Conservation (phyloP, 805 yeast species). For the Jamesozyma gamospora region DNA sequence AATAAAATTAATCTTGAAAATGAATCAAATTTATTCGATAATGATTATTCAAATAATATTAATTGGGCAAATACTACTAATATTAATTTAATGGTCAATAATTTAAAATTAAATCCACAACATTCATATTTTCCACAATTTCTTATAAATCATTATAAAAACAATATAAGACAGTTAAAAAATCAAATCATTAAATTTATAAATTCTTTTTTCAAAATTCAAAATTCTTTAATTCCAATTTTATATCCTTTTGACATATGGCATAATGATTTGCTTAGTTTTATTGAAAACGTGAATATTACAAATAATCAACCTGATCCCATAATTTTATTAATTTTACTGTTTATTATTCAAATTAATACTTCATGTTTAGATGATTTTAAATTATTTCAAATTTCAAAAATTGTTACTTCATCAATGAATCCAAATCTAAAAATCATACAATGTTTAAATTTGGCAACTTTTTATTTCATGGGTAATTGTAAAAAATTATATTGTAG, state of each 20-base stretch:
- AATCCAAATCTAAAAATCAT: constrained; percentile 8
- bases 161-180: constrained; percentile 6
- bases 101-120: constrained; percentile 14
- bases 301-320: constrained; percentile 7
- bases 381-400: constrained; percentile 19
- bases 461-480: constrained; percentile 21
- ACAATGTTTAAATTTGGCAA: constrained; percentile 18
- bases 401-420: constrained; percentile 12
- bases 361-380: constrained; percentile 24
- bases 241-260: constrained; percentile 16
- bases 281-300: constrained; percentile 1
- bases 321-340: constrained; percentile 10
- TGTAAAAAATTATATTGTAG: not conserved
- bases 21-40: not conserved
- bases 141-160: constrained; percentile 11
- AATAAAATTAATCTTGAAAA: not conserved
- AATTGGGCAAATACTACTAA: constrained; percentile 3
- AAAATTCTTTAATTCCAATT: constrained; percentile 19
- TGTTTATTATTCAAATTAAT: constrained; percentile 23
- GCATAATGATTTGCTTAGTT: constrained; percentile 5
- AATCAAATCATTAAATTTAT: constrained; percentile 7
- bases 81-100: constrained; percentile 6
- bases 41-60: not conserved
- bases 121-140: constrained; percentile 14
- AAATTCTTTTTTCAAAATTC: constrained; percentile 10